These are phyloP conservation scores for Alternaria triticimaculans DNA, from an alignment of 2,329 filamentous ascomycete species.

Conservation along the genomic window DNA sequence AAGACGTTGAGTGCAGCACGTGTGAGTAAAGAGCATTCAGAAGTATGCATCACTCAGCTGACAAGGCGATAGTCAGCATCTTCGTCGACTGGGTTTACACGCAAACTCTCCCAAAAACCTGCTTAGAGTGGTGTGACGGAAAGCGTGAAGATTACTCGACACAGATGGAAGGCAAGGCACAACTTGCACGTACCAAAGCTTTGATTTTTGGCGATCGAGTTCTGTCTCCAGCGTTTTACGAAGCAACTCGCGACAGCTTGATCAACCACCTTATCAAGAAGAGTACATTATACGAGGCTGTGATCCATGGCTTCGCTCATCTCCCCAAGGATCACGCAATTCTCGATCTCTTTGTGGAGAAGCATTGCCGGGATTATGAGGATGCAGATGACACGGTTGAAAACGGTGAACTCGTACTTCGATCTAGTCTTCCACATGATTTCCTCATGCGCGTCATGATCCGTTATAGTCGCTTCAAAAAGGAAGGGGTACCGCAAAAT, in stretches of 20 bases:
- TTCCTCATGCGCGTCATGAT: constrained; percentile 10
- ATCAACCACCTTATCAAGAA: neutral
- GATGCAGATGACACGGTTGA: neutral
- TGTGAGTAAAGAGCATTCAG: neutral
- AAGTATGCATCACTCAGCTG: neutral
- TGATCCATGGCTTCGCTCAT: constrained; percentile 14
- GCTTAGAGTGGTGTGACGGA: no score
- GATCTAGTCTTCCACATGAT: neutral
- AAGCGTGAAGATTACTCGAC: no score
- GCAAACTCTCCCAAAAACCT: neutral
- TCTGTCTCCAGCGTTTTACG: neutral
- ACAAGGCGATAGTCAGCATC: constrained; percentile 4
- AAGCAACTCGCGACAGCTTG: neutral
- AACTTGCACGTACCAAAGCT: neutral
- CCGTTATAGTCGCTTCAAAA: neutral
- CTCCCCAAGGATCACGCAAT: constrained; percentile 10
- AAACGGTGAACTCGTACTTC: neutral
- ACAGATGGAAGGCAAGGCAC: neutral
- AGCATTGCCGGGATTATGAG: neutral
- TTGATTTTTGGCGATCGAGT: constrained; percentile 10
- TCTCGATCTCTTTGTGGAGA: constrained; percentile 14
- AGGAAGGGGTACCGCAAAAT: no score
- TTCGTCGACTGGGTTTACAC: constrained; percentile 27
- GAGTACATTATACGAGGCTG: neutral
- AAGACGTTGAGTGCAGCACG: constrained; percentile 14